phyloP scores from a whole-genome alignment of 257 asterid genomes.

The Primulina huaijiensis region DNA sequence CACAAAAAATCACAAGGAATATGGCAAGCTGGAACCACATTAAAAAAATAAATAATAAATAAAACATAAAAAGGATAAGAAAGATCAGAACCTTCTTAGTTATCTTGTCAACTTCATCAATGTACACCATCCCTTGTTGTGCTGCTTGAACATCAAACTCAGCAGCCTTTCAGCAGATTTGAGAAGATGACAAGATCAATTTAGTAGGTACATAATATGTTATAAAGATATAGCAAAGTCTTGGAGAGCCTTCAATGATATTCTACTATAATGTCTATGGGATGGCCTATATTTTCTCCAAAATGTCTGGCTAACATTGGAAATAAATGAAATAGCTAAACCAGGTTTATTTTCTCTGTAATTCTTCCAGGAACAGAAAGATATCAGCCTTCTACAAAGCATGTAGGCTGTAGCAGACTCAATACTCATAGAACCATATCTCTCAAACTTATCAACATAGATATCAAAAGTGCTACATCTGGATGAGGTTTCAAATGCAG shows the following conservation, averaged over 20 bases:
- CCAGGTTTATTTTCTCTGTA: slow-evolving; percentile 5
- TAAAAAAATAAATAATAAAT: slow-evolving; percentile 1
- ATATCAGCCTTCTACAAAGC: neutral
- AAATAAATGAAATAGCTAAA: slow-evolving; percentile 1
- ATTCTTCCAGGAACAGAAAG: neutral
- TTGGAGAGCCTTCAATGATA: neutral
- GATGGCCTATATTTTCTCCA: slow-evolving; percentile 1
- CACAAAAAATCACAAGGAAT: slow-evolving; percentile 19
- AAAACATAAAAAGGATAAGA: slow-evolving; percentile 21
- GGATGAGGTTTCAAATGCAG: neutral
- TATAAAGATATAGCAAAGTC: slow-evolving; percentile 14
- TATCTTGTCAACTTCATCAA: slow-evolving; percentile 97
- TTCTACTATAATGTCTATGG: slow-evolving; percentile 12
- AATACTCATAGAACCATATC: neutral
- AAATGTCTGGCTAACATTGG: slow-evolving; percentile 17
- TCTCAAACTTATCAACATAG: slow-evolving; percentile 16
- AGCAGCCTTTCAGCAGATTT: slow-evolving; percentile 64
- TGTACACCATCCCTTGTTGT: slow-evolving; percentile 92
- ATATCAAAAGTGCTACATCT: neutral
- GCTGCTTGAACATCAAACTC: slow-evolving; percentile 96
- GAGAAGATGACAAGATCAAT: slow-evolving; percentile 33
- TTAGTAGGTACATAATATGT: slow-evolving; percentile 18
- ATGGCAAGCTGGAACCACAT: slow-evolving; percentile 17
- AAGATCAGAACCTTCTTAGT: slow-evolving; percentile 69
- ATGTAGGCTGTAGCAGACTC: too few relatives aligned